phyloP scores from a whole-genome alignment of 1,284 basidiomycete genomes.

The Coriolopsis trogii region DNA sequence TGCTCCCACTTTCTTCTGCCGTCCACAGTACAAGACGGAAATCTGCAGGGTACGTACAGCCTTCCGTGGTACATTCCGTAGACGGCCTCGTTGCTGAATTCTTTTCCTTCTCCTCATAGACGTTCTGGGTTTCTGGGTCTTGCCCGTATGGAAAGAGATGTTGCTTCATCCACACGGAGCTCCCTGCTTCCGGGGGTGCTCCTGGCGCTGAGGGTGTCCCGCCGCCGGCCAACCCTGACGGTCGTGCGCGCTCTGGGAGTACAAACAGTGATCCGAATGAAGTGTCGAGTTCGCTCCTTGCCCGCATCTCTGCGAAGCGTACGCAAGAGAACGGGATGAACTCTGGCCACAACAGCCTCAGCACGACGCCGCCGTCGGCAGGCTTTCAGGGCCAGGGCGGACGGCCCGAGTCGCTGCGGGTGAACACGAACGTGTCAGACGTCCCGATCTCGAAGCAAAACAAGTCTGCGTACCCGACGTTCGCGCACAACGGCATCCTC shows the following conservation, averaged over 20 bases:
- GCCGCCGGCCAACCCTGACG: conserved; percentile 52
- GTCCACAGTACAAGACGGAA: conserved; percentile 83
- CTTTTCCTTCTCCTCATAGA: conserved; percentile 43
- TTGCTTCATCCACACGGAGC: conserved; percentile 88
- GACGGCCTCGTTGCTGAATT: conserved; percentile 16
- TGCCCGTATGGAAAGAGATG: conserved; percentile 90
- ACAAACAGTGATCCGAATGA: conserved; percentile 80
- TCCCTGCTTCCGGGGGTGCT: conserved; percentile 62
- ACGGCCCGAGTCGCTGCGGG: conserved; percentile 68
- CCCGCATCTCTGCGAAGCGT: conserved; percentile 71
- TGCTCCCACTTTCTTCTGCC: conserved; percentile 7
- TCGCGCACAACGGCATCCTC: conserved; percentile 71
- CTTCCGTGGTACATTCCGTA: conserved; percentile 2
- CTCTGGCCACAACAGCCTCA: conserved; percentile 48
- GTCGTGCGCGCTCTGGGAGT: conserved; percentile 69
- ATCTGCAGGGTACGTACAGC: conserved; percentile 74
- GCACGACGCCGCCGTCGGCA: conserved; percentile 39
- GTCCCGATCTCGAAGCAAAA: conserved; percentile 66
- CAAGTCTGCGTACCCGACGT: conserved; percentile 81
- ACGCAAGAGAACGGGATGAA: conserved; percentile 47
- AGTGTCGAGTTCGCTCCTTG: conserved; percentile 62
- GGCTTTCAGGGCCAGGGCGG: conserved; percentile 42
- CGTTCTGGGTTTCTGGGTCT: conserved; percentile 89
- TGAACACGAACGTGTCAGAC: conserved; percentile 72
- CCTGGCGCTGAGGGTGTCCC: conserved; percentile 50